Evolutionary conservation across 352 stramenopile genomes (phyloP).

Genomic region (Globisporangium cystogenes): DNA sequence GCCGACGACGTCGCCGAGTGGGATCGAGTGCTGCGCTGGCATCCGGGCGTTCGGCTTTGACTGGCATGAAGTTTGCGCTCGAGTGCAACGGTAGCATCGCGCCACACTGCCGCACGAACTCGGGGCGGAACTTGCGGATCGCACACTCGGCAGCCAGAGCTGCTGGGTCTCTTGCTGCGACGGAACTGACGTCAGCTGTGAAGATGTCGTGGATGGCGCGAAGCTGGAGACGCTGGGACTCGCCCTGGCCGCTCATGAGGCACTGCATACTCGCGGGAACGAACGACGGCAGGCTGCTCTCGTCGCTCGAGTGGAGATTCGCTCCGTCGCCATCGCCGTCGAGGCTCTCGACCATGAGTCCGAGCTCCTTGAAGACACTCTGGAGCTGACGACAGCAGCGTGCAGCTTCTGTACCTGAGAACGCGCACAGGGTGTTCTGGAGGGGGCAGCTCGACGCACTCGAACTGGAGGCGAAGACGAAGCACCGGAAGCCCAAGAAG

Average conservation of each 20-base stretch:
- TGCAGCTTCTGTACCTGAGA: not conserved
- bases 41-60: not conserved
- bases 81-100: conserved; percentile 29
- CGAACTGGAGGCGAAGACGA: conserved; percentile 34
- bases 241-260: not conserved
- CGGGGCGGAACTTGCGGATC: conserved; percentile 36
- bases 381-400: conserved; percentile 9
- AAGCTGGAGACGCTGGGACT: conserved; percentile 9
- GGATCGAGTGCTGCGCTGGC: not conserved
- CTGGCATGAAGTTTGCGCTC: conserved; percentile 18
- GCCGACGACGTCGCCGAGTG: not conserved
- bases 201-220: conserved; percentile 32
- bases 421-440: not conserved
- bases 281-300: not conserved
- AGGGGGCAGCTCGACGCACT: not conserved
- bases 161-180: conserved; percentile 11
- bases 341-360: conserved; percentile 31
- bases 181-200: conserved; percentile 16
- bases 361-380: conserved; percentile 19
- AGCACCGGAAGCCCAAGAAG: conserved; percentile 45
- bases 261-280: conserved; percentile 7
- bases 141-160: conserved; percentile 7
- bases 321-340: not conserved
- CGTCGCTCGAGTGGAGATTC: not conserved
- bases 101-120: conserved; percentile 42